Conservation (phyloP, 805 yeast species). For the Nakazawaea ernobii region DNA sequence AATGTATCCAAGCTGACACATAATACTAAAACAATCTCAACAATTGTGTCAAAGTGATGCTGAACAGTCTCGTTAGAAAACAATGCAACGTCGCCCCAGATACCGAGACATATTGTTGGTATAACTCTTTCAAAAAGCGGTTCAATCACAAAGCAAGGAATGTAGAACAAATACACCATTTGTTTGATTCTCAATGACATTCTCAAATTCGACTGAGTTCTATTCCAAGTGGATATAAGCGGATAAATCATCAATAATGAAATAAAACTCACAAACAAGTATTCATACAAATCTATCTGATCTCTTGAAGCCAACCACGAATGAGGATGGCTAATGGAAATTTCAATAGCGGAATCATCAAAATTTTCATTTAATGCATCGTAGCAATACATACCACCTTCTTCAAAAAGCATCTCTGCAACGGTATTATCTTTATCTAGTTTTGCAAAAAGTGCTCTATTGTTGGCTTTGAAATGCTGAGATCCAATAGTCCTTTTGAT, state of each 20-base stretch:
- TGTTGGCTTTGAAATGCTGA: too few species aligned
- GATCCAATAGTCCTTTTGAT: too few species aligned
- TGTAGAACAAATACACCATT: not conserved
- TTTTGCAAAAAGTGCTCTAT: too few species aligned
- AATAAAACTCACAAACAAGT: not conserved
- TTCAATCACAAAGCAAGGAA: not conserved
- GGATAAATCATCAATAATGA: not conserved
- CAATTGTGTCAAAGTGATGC: not conserved
- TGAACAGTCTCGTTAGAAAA: not conserved
- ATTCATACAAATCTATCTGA: not conserved
- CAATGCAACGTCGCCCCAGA: too few species aligned
- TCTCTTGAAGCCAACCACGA: not conserved
- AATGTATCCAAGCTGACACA: not conserved
- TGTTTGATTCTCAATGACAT: not conserved
- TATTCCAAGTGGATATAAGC: not conserved
- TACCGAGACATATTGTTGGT: too few species aligned
- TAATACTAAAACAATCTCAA: not conserved
- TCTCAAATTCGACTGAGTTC: not conserved
- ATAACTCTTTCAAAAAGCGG: not conserved
- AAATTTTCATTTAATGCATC: not conserved
- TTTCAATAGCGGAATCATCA: not conserved
- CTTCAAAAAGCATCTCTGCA: not conserved
- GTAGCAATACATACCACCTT: not conserved
- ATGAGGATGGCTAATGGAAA: not conserved
- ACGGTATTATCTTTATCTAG: not conserved